Evolutionary conservation across 495 filamentous ascomycete genomes (phyloP), one percentile per base, ranked within the genome.

Genomic region (Aspergillus olivimuriae): DNA sequence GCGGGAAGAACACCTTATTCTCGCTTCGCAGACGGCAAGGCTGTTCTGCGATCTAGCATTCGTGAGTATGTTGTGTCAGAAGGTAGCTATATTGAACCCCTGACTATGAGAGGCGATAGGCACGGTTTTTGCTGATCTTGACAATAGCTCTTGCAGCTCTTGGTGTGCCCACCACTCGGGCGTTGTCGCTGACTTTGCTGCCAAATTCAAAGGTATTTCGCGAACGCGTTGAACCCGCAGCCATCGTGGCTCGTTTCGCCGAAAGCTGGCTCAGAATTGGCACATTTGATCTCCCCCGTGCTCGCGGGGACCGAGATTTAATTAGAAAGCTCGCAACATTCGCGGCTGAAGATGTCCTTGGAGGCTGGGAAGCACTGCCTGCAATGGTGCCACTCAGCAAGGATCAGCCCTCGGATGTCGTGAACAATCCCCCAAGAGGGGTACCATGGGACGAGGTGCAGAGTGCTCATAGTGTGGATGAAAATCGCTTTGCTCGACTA

Each of bases 21-120:
- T 16, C 83, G 92, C 10, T 98, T 97, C 52, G 92, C 92, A n/a
- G 92, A 98, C 65, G 92, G 92, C 20, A 91, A 92, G 57, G 92
- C 92, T 2, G 92, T 97, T 9, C 71, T 98, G 16, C 70, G 92
- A 35, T 89, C 83, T 20, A 91, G 86, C 56, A 94, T 98, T 45
- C 78, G 92, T 26, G 92, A 98, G 73, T 98, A 89, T 50, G 58
- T 98, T 26, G 89, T 95, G 18, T 89, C 83, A 36, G 92, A 98
- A 70, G 76, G 75, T 72, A 55, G 30, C 14, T 23, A 17, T 5
- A 1, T 21, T 15, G n/a, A 19, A 8, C 32, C n/a, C 28, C 9
- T 14, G 15, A 33, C n/a, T n/a, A n/a, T n/a, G n/a, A 14, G 15
- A 23, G 24, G 1, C 16, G 17, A 11, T 32, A 15, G 18, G 16